Evolutionary conservation across 2,329 filamentous ascomycete genomes (phyloP).

Genomic region (Pseudophaeomoniella oleicola): DNA sequence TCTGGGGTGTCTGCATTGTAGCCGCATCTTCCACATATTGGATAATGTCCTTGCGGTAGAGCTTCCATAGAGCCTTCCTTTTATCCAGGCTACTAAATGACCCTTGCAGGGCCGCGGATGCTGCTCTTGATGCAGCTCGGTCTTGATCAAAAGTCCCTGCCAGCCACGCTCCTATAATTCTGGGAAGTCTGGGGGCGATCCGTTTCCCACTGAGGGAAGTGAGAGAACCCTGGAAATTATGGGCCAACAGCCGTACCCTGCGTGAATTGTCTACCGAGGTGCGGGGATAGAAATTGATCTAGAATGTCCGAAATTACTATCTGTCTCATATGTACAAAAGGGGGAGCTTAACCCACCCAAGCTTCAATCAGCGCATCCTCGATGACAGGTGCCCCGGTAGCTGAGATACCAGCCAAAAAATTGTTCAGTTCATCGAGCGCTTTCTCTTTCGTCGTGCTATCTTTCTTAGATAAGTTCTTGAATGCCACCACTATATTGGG

Average conservation of each 20-base stretch:
- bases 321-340: conserved; percentile 9
- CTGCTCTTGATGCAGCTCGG: conserved; percentile 58
- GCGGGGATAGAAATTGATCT: conserved; percentile 78
- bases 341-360: conserved; percentile 49
- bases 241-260: conserved; percentile 74
- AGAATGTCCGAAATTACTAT: conserved; percentile 22
- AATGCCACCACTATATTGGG: conserved; percentile 76
- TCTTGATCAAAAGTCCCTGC: conserved; percentile 81
- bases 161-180: conserved; percentile 77
- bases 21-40: conserved; percentile 70
- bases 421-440: conserved; percentile 72
- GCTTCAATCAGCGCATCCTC: conserved; percentile 76
- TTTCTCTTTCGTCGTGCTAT: conserved; percentile 80
- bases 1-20: conserved; percentile 60
- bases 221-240: conserved; percentile 54
- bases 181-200: conserved; percentile 65
- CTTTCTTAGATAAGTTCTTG: conserved; percentile 86
- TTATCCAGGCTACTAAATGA: conserved; percentile 76
- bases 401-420: conserved; percentile 43
- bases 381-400: conserved; percentile 38
- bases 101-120: conserved; percentile 57
- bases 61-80: conserved; percentile 57
- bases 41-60: conserved; percentile 67
- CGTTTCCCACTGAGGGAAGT: conserved; percentile 54
- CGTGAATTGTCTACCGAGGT: conserved; percentile 80